These are phyloP conservation scores for Suillus hirtellus DNA, from an alignment of 768 basidiomycete species.

Conservation along the genomic window DNA sequence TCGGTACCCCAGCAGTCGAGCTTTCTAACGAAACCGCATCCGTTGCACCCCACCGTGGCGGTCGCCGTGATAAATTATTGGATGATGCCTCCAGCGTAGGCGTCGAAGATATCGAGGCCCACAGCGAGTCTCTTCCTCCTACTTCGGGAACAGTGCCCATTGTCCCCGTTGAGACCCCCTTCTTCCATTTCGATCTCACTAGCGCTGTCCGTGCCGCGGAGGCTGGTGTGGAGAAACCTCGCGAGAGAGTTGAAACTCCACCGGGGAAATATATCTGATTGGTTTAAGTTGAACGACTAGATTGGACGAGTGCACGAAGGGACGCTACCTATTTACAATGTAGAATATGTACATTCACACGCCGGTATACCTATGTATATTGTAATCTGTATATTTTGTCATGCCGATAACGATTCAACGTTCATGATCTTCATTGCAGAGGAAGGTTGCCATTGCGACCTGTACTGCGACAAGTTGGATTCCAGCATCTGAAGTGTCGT, in stretches of 20 bases:
- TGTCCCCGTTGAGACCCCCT: conserved; percentile 62
- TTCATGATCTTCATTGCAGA: background rate
- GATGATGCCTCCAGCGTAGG: conserved; percentile 4
- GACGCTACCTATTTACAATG: background rate
- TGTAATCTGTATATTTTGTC: background rate
- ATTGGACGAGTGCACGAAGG: background rate
- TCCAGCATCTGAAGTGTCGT: too few relatives aligned
- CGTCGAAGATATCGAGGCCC: conserved; percentile 35
- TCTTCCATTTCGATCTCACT: conserved; percentile 89
- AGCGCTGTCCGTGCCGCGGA: conserved; percentile 74
- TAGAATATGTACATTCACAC: background rate
- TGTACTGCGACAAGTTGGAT: background rate
- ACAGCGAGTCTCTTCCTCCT: conserved; percentile 16
- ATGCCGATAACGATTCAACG: too few relatives aligned
- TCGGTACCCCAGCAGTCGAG: conserved; percentile 47
- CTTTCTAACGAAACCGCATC: conserved; percentile 68
- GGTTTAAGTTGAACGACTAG: background rate
- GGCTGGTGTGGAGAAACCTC: conserved; percentile 24
- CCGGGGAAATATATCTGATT: background rate
- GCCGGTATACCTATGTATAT: too few relatives aligned
- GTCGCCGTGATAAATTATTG: conserved; percentile 33
- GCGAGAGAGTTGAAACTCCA: background rate
- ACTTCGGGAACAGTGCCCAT: conserved; percentile 31
- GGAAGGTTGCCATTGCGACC: background rate
- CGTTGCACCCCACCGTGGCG: conserved; percentile 65